Evolutionary conservation across 2,329 filamentous ascomycete genomes (phyloP).

Genomic region (Decorospora gaudefroyi): DNA sequence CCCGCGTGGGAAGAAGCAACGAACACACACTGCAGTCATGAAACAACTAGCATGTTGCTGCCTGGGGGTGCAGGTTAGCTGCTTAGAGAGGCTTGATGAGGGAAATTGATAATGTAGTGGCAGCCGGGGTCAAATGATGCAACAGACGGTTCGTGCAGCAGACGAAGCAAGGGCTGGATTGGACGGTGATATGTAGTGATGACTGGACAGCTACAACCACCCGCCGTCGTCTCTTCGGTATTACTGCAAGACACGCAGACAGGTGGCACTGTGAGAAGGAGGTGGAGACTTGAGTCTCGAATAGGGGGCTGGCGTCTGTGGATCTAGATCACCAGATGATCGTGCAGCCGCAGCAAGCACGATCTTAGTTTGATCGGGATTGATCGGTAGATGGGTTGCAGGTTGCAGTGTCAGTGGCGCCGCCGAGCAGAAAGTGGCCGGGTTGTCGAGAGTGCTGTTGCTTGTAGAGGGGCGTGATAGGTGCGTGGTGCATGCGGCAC

Average conservation of each 20-base stretch:
- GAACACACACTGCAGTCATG: constrained; percentile 12
- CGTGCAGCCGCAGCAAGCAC: constrained; percentile 4
- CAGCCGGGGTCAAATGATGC: constrained; percentile 18
- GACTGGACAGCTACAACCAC: constrained; percentile 10
- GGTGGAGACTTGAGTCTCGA: not conserved
- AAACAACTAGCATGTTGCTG: constrained; percentile 24
- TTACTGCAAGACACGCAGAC: not conserved
- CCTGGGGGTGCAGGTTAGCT: constrained; percentile 20
- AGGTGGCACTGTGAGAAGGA: not conserved
- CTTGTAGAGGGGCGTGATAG: constrained; percentile 7
- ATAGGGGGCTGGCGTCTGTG: not conserved
- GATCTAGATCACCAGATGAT: constrained; percentile 8
- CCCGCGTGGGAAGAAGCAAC: constrained; percentile 7
- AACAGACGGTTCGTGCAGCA: constrained; percentile 13
- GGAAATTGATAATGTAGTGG: constrained; percentile 8
- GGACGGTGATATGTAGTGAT: constrained; percentile 7
- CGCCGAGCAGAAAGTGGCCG: not conserved
- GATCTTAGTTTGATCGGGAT: constrained; percentile 7
- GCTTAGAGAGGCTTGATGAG: constrained; percentile 13
- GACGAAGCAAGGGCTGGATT: constrained; percentile 17
- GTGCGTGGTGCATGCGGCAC: not conserved
- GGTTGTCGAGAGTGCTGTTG: not conserved
- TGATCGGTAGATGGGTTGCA: not conserved
- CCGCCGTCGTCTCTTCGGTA: not conserved
- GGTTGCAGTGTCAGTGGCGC: too few species aligned